These are phyloP conservation scores for Biscogniauxia mediterranea DNA, from an alignment of 2,329 filamentous ascomycete genomes.

Conservation along the genomic window DNA sequence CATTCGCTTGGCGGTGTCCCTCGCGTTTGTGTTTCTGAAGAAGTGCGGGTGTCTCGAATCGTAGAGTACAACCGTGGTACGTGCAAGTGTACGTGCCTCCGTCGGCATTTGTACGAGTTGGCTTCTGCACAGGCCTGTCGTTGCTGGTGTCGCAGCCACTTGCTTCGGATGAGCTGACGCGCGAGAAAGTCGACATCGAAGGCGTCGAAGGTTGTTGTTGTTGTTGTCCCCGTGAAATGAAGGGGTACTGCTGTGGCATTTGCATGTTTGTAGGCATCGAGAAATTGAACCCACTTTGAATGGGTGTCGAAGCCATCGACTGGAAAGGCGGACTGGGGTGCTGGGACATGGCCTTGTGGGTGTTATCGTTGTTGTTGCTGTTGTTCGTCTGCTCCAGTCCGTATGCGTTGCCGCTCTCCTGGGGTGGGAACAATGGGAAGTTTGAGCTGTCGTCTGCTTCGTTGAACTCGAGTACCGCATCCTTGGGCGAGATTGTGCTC, in stretches of 20 bases:
- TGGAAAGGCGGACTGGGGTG: conserved; percentile 30
- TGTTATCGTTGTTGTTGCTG: conserved; percentile 7
- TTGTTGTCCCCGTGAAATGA: conserved; percentile 35
- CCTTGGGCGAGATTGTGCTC: conserved; percentile 95
- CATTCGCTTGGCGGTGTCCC: conserved; percentile 75
- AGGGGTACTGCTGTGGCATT: conserved; percentile 30
- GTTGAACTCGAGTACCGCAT: conserved; percentile 82
- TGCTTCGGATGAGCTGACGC: conserved; percentile 45
- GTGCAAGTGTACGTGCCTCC: conserved; percentile 94
- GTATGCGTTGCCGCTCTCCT: conserved; percentile 45
- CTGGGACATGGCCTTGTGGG: conserved; percentile 18
- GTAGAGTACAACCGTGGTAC: conserved; percentile 83
- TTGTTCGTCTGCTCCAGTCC: conserved; percentile 32
- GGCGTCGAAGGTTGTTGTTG: conserved; percentile 38
- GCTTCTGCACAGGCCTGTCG: conserved; percentile 44
- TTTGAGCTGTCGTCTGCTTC: conserved; percentile 69
- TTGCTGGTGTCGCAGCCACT: conserved; percentile 36
- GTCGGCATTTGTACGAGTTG: conserved; percentile 66
- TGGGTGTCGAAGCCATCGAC: conserved; percentile 27
- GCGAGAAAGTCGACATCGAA: conserved; percentile 37
- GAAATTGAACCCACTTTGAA: conserved; percentile 31
- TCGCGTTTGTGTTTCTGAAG: conserved; percentile 96
- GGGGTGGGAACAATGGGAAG: conserved; percentile 70
- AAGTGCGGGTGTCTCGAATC: conserved; percentile 83
- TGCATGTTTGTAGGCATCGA: conserved; percentile 39